These are phyloP conservation scores for Ilyonectria destructans DNA, from an alignment of 2,329 filamentous ascomycete species.

Conservation along the genomic window DNA sequence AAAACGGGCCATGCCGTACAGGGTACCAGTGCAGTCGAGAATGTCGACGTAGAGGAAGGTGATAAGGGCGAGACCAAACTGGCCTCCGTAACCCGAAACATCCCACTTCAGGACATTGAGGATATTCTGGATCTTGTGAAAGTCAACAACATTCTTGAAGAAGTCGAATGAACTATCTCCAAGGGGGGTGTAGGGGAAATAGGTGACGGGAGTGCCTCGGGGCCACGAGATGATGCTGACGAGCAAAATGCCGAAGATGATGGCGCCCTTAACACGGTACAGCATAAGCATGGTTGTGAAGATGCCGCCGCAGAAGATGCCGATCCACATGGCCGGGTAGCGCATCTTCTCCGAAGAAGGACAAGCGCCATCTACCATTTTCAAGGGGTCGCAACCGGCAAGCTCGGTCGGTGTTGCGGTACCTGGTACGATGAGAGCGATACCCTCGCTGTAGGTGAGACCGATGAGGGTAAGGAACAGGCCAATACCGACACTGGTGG, in stretches of 20 bases:
- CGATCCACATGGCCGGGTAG: conserved; percentile 88
- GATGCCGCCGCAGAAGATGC: conserved; percentile 89
- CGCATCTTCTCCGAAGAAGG: conserved; percentile 81
- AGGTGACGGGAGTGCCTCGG: conserved; percentile 81
- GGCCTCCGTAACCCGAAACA: conserved; percentile 76
- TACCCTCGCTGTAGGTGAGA: conserved; percentile 85
- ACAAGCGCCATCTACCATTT: conserved; percentile 70
- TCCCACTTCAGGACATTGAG: conserved; percentile 84
- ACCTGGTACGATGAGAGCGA: conserved; percentile 83
- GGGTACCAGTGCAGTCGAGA: conserved; percentile 86
- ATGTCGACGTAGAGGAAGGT: conserved; percentile 95
- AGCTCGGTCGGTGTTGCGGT: conserved; percentile 79
- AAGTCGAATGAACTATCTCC: conserved; percentile 85
- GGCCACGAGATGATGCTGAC: conserved; percentile 94
- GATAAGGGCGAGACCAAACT: conserved; percentile 88
- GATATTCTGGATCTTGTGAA: conserved; percentile 82
- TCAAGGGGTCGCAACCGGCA: conserved; percentile 73
- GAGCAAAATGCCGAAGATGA: conserved; percentile 86
- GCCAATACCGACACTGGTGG: conserved; percentile 88
- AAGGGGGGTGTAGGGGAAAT: conserved; percentile 81
- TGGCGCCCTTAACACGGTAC: conserved; percentile 89
- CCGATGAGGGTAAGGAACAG: conserved; percentile 85
- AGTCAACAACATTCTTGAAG: conserved; percentile 89
- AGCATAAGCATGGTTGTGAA: conserved; percentile 86
- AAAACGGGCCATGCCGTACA: conserved; percentile 93